Evolutionary conservation across 768 basidiomycete species (phyloP).

Genomic region (Russula dissimulans): DNA sequence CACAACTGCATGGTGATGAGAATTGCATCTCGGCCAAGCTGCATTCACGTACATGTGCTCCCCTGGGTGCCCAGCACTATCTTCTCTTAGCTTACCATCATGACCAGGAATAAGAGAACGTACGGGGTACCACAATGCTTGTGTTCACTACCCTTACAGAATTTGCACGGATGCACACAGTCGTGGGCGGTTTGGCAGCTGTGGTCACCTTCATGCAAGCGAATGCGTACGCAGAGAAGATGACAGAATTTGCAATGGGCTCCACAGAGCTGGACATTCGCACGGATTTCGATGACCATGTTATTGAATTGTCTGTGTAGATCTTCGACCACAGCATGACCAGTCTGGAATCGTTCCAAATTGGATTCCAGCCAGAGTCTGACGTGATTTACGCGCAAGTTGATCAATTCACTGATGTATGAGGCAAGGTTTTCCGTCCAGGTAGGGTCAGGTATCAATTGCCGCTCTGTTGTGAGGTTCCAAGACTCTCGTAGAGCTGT

Average conservation of each 20-base stretch:
- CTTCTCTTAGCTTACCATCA: not conserved
- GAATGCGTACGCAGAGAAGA: conserved; percentile 38
- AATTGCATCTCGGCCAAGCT: not conserved
- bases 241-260: conserved; percentile 40
- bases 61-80: conserved; percentile 49
- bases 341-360: conserved; percentile 35
- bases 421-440: conserved; percentile 34
- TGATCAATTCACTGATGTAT: conserved; percentile 33
- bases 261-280: conserved; percentile 41
- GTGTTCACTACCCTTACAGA: conserved; percentile 28
- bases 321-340: conserved; percentile 36
- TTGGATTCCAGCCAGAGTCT: conserved; percentile 44
- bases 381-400: conserved; percentile 41
- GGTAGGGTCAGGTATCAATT: conserved; percentile 30
- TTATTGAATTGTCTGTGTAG: conserved; percentile 38
- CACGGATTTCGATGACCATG: conserved; percentile 36
- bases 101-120: conserved; percentile 16
- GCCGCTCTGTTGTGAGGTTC: conserved; percentile 28
- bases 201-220: conserved; percentile 39
- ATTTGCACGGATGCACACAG: conserved; percentile 38
- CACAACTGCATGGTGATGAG: conserved; percentile 34
- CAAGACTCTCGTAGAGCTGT: conserved; percentile 23
- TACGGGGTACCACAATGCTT: conserved; percentile 41
- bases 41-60: conserved; percentile 38
- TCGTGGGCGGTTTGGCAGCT: conserved; percentile 42